Conservation (phyloP, 202 grass and related monocot genomes). For the Panicum virgatum region DNA sequence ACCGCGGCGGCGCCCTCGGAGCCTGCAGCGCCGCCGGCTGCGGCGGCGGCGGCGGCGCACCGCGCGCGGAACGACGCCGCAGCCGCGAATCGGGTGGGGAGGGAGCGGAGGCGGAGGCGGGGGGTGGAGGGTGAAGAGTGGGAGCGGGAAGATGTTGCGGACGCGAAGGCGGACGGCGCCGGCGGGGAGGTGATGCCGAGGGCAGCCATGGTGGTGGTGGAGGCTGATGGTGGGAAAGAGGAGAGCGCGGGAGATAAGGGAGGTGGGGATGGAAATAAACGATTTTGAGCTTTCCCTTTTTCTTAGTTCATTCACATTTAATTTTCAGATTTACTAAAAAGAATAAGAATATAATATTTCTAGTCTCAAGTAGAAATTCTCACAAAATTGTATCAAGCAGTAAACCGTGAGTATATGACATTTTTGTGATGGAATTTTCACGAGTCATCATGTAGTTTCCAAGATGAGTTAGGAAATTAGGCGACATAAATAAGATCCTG, state of each 20-base stretch:
- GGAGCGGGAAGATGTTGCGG: not conserved
- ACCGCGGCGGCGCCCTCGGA: conserved; percentile 20
- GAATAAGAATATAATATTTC: too few species aligned
- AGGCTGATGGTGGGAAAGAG: conserved; percentile 2
- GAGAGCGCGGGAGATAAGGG: conserved; percentile 61
- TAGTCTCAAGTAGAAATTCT: too few species aligned
- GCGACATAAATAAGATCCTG: too few species aligned
- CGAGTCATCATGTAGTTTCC: too few species aligned
- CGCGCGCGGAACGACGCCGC: conserved; percentile 21
- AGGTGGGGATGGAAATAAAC: conserved; percentile 50
- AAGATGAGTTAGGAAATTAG: too few species aligned
- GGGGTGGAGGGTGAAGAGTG: not conserved
- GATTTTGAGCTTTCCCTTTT: not conserved
- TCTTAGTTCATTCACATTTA: not conserved
- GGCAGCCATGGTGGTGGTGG: conserved; percentile 42
- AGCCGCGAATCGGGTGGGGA: not conserved
- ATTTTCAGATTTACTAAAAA: not conserved
- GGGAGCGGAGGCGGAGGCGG: not conserved
- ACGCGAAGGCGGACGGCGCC: conserved; percentile 17
- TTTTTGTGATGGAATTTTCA: too few species aligned
- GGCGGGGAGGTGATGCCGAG: conserved; percentile 34
- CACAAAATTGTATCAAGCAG: too few species aligned
- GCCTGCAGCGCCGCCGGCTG: conserved; percentile 20
- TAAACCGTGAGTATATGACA: too few species aligned
- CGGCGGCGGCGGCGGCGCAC: conserved; percentile 30